Evolutionary conservation across 495 filamentous ascomycete genomes (phyloP).

Genomic region (Ramalina intermedia): DNA sequence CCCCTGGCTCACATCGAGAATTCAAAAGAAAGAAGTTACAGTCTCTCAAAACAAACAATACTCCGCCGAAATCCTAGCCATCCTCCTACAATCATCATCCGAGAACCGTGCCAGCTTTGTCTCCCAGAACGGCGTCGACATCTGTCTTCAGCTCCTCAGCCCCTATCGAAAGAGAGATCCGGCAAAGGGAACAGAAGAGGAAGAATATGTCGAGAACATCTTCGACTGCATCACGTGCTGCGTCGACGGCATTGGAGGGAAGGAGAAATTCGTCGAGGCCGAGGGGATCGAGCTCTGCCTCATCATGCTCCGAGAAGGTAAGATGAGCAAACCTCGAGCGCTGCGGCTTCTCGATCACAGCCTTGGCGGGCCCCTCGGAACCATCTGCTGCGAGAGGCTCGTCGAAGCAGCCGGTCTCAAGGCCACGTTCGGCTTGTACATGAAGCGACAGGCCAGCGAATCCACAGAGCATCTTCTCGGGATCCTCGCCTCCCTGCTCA

Average conservation of each 20-base stretch:
- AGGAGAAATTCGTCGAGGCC: constrained; percentile 69
- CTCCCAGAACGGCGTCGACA: constrained; percentile 57
- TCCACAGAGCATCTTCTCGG: constrained; percentile 76
- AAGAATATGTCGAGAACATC: constrained; percentile 86
- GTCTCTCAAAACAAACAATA: constrained; percentile 91
- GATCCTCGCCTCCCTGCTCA: constrained; percentile 75
- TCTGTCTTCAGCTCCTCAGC: constrained; percentile 67
- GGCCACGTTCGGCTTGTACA: constrained; percentile 72
- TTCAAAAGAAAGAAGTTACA: constrained; percentile 44
- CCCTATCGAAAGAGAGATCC: constrained; percentile 87
- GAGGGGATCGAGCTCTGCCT: constrained; percentile 86
- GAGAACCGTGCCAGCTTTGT: constrained; percentile 51
- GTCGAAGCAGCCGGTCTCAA: constrained; percentile 80
- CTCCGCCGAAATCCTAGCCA: constrained; percentile 78
- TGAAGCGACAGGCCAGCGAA: constrained; percentile 66
- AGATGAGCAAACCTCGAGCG: constrained; percentile 62
- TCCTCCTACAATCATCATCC: constrained; percentile 58
- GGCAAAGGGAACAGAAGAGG: constrained; percentile 70
- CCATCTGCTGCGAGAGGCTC: constrained; percentile 52
- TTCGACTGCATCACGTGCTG: constrained; percentile 75
- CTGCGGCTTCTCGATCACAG: constrained; percentile 79
- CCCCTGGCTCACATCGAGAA: constrained; percentile 61
- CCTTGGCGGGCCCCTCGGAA: constrained; percentile 38
- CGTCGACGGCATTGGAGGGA: constrained; percentile 61
- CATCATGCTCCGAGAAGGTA: constrained; percentile 76